Base-by-base conservation (phyloP, 1,139 yeast species). In the Candida albicans region DNA sequence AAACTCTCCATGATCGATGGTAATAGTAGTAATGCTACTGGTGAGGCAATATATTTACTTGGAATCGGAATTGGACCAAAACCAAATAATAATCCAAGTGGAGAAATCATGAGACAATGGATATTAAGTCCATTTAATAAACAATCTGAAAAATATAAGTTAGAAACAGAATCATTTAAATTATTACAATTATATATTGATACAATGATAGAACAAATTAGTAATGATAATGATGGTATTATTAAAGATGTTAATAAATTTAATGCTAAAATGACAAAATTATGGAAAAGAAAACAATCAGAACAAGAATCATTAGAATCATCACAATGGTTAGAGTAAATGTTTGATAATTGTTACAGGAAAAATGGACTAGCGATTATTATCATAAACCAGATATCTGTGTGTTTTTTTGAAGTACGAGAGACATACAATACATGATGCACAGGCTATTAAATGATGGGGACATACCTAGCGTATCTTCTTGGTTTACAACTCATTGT, bases 41-140 rank as follows among this genome's bases (percentile, higher is more conserved):
- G 38, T 35, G 45, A 41, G 8, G 46, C 46, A 18, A 57, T 61
- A 2, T 63, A 49, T 44, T 70, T 70, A 49, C 53, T 73, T 26
- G 76, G 75, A 0, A 52, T 73, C 6, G 77, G 77, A 0, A 69
- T 73, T 26, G 78, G 78, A 0, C 78, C 78, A 3, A 73, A 73
- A 49, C 78, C 77, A 1, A 44, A 47, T 6, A 28, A 28, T 4
- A 61, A 53, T 46, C 68, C 74, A 1, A 52, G 64, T 12, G 58
- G 54, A 35, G 71, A 62, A 41, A 59, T 64, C 2, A 70, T 73
- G 70, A 66, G 68, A 2, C 44, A 57, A 11, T 73, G 77, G 77
- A 77, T 72, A 10, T 58, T 73, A 27, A 60, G 73, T 2, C 46
- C 48, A 10, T 65, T 68, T 46, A 57, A 48, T 18, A 18, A 18